phyloP scores from a whole-genome alignment of 257 asterid species.

The Solanum phureja region DNA sequence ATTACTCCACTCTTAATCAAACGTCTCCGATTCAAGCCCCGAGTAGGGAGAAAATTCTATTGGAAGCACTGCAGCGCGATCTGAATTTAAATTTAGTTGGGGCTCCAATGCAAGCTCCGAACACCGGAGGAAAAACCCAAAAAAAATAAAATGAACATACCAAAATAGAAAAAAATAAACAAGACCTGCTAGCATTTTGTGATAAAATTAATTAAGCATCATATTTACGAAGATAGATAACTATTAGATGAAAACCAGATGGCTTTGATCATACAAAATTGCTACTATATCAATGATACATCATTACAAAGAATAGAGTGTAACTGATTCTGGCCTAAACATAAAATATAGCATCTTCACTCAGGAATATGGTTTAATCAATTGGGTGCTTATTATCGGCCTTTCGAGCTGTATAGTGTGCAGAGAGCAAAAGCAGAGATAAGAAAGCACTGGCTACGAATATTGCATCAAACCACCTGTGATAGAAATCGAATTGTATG shows the following conservation, averaged over 20 bases:
- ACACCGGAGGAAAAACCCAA: too few relatives aligned
- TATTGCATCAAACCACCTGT: conserved; percentile 94
- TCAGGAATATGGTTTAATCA: conserved; percentile 26
- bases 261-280: background rate
- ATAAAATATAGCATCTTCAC: background rate
- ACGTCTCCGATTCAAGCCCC: rapidly evolving
- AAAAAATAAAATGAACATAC: background rate
- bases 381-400: conserved; percentile 82
- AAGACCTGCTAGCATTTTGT: background rate
- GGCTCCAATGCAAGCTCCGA: rapidly evolving
- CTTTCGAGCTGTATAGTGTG: conserved; percentile 90
- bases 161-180: background rate
- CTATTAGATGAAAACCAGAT: background rate
- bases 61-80: background rate
- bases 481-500: conserved; percentile 91
- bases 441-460: conserved; percentile 95
- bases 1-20: background rate
- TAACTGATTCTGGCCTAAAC: background rate
- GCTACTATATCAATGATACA: background rate
- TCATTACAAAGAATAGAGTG: background rate
- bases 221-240: background rate
- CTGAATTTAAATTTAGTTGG: background rate
- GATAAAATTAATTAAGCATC: background rate
- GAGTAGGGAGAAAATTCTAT: background rate
- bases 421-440: conserved; percentile 81